phyloP scores from a whole-genome alignment of 2,329 filamentous ascomycete genomes.

The Cylindrodendrum hubeiense region DNA sequence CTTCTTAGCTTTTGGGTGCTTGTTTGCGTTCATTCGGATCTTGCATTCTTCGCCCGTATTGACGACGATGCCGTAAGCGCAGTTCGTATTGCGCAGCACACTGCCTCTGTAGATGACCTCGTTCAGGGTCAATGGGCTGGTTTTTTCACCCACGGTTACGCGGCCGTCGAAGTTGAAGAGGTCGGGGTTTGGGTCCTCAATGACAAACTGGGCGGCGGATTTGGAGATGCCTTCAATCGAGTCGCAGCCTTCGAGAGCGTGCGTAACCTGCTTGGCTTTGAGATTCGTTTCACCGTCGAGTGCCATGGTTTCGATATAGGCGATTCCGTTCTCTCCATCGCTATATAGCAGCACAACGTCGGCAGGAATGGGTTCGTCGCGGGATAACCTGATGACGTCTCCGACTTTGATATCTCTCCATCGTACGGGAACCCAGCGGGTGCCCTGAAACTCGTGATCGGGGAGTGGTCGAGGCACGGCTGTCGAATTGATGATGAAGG shows the following conservation, averaged over 20 bases:
- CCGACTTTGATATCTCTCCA: constrained; percentile 65
- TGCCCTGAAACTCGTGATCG: constrained; percentile 72
- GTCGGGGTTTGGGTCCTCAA: constrained; percentile 83
- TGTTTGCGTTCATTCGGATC: constrained; percentile 92
- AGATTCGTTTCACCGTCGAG: constrained; percentile 86
- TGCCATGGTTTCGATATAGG: constrained; percentile 89
- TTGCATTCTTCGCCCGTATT: constrained; percentile 94
- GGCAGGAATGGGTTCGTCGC: constrained; percentile 85
- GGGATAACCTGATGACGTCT: constrained; percentile 62
- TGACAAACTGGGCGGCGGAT: constrained; percentile 72
- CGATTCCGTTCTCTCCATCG: constrained; percentile 80
- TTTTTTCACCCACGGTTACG: constrained; percentile 69
- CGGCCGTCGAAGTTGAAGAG: constrained; percentile 83
- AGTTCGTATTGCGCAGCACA: constrained; percentile 82
- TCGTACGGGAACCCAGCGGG: constrained; percentile 63
- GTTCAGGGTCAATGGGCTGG: constrained; percentile 78
- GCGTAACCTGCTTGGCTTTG: constrained; percentile 79
- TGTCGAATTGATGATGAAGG: constrained; percentile 47
- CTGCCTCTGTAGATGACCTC: constrained; percentile 91
- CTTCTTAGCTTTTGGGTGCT: constrained; percentile 86
- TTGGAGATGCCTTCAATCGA: constrained; percentile 65
- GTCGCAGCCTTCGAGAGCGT: constrained; percentile 69
- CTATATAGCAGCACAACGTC: constrained; percentile 86
- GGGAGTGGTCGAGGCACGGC: constrained; percentile 46
- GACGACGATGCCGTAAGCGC: constrained; percentile 81